A percentile compares a stretch with the other conserved stretches of the same genome.
Conservation (phyloP, 768 basidiomycete genomes). For the Amanita polypyramis region DNA sequence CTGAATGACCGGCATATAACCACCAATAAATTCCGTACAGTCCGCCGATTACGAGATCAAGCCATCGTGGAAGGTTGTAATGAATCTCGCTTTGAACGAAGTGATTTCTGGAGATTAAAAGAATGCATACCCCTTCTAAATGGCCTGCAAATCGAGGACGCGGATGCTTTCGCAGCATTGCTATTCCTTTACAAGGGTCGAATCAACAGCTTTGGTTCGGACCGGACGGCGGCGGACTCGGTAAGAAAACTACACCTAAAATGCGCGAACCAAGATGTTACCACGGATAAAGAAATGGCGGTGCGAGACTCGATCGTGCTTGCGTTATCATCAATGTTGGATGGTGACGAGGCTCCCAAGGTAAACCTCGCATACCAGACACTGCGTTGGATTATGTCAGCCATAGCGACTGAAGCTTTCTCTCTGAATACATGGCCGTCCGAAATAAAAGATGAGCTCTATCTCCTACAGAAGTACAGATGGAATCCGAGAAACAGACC, state of each 20-base stretch:
- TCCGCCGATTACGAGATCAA: slow-evolving; percentile 49
- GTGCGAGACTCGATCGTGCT: slow-evolving; percentile 42
- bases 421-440: slow-evolving; percentile 21
- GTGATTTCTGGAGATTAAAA: slow-evolving; percentile 81
- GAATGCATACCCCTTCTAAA: slow-evolving; percentile 52
- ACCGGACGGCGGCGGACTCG: slow-evolving; percentile 32
- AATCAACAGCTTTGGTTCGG: slow-evolving; percentile 50
- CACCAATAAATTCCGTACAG: slow-evolving; percentile 71
- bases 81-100: slow-evolving; percentile 36
- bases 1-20: slow-evolving; percentile 51
- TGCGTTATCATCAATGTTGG: slow-evolving; percentile 48
- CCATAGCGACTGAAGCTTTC: slow-evolving; percentile 21
- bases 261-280: slow-evolving; percentile 12
- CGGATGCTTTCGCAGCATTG: slow-evolving; percentile 62
- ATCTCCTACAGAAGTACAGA: slow-evolving; percentile 37
- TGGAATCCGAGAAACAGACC: slow-evolving; percentile 22
- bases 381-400: slow-evolving; percentile 46
- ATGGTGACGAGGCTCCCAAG: slow-evolving; percentile 34
- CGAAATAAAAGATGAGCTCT: slow-evolving; percentile 34
- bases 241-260: slow-evolving; percentile 29
- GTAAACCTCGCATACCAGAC: slow-evolving; percentile 54
- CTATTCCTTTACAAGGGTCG: slow-evolving; percentile 48
- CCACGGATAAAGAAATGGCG: slow-evolving; percentile 9
- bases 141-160: slow-evolving; percentile 54
- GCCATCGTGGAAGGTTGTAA: slow-evolving; percentile 27